phyloP scores from a whole-genome alignment of 139 green algal genomes.

The Closterium sp. region DNA sequence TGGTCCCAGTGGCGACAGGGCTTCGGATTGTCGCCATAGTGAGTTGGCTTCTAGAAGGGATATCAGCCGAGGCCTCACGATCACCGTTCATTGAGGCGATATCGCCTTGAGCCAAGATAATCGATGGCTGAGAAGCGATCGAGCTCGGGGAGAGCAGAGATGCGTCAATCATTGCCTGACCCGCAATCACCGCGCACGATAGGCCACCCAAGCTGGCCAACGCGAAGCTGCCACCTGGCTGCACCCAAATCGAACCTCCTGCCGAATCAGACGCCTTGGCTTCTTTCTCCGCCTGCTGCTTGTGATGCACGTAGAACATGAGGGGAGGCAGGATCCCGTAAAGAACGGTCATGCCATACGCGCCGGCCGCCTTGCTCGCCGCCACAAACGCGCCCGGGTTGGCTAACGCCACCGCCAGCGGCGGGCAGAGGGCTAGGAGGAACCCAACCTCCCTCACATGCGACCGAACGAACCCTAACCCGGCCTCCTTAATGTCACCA shows the following conservation, averaged over 20 bases:
- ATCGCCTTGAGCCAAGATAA: neutral
- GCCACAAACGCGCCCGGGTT: slow-evolving; percentile 62
- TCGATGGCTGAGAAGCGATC: neutral
- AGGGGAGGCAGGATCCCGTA: slow-evolving; percentile 70
- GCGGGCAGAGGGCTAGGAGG: slow-evolving; percentile 10
- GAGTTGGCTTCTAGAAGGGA: neutral
- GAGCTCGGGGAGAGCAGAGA: neutral
- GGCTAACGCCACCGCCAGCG: slow-evolving; percentile 51
- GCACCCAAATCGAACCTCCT: neutral
- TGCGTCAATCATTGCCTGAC: neutral
- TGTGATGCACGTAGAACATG: slow-evolving; percentile 53
- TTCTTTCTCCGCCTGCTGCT: neutral
- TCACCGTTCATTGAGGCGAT: no score
- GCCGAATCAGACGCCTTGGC: neutral
- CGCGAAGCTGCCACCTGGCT: slow-evolving; percentile 14
- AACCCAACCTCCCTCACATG: slow-evolving; percentile 12
- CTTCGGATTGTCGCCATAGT: neutral
- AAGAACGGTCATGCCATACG: slow-evolving; percentile 68
- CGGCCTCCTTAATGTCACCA: neutral
- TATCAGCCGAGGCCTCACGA: neutral
- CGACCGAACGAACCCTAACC: neutral
- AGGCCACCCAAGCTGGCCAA: slow-evolving; percentile 11
- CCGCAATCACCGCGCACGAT: slow-evolving; percentile 11
- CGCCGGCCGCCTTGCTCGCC: slow-evolving; percentile 43
- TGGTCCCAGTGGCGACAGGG: neutral